phyloP scores from a whole-genome alignment of 2,329 filamentous ascomycete genomes.

The Beauveria asiatica region DNA sequence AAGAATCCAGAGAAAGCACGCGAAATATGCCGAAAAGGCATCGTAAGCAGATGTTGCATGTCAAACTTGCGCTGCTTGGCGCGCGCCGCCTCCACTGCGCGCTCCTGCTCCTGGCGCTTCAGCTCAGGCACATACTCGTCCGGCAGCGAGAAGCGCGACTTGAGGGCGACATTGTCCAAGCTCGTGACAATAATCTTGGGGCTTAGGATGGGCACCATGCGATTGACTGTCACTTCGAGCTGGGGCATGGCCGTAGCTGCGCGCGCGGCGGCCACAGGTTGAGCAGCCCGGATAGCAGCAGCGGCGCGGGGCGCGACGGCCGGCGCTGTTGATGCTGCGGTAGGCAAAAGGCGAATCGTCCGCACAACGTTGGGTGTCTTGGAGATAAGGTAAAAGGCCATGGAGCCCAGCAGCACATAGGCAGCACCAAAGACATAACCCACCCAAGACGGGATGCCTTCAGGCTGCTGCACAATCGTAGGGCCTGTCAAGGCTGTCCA shows the following conservation, averaged over 20 bases:
- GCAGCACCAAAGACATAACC: conserved; percentile 48
- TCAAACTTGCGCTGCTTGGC: conserved; percentile 40
- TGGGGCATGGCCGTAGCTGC: conserved; percentile 26
- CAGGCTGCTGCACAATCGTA: conserved; percentile 28
- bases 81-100: conserved; percentile 29
- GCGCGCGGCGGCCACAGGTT: conserved; percentile 11
- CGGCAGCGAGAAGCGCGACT: conserved; percentile 30
- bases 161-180: conserved; percentile 26
- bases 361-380: conserved; percentile 51
- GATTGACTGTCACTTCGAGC: conserved; percentile 45
- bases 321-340: conserved; percentile 12
- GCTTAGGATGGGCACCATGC: conserved; percentile 39
- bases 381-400: conserved; percentile 52
- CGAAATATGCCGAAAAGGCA: conserved; percentile 45
- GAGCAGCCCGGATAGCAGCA: conserved; percentile 9
- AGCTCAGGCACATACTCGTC: conserved; percentile 29
- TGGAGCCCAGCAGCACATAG: conserved; percentile 49
- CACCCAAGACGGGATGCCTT: conserved; percentile 47
- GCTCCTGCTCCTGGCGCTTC: conserved; percentile 21
- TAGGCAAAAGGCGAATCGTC: conserved; percentile 46
- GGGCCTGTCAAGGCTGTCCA: conserved; percentile 29
- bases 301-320: conserved; percentile 8
- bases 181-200: conserved; percentile 32
- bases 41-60: conserved; percentile 46
- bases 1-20: conserved; percentile 35